Conservation (phyloP, 495 filamentous ascomycete genomes). For the Talaromyces thailandensis region DNA sequence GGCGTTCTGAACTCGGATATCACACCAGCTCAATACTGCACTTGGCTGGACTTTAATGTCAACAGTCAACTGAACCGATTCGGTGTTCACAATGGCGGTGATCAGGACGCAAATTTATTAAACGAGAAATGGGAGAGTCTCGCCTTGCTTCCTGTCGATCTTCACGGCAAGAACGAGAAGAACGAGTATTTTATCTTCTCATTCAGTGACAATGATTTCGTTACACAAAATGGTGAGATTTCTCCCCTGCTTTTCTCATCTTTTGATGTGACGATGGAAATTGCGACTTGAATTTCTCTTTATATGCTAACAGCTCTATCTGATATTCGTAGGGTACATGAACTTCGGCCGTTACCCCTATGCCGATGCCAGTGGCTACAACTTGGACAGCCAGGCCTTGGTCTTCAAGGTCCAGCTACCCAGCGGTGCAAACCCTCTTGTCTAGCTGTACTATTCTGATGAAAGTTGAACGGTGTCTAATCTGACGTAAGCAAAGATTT, state of each 20-base stretch:
- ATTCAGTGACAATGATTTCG: slow-evolving; percentile 71
- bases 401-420: slow-evolving; percentile 59
- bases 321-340: slow-evolving; percentile 38
- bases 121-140: slow-evolving; percentile 84
- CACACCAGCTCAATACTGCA: slow-evolving; percentile 55
- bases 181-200: slow-evolving; percentile 63
- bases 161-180: slow-evolving; percentile 20
- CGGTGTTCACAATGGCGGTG: slow-evolving; percentile 59
- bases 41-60: slow-evolving; percentile 66
- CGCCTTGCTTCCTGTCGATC: slow-evolving; percentile 53
- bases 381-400: slow-evolving; percentile 60
- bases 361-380: slow-evolving; percentile 52
- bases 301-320: slow-evolving; percentile 5
- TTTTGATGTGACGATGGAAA: background rate
- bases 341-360: slow-evolving; percentile 54
- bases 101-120: slow-evolving; percentile 43
- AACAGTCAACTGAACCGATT: slow-evolving; percentile 60
- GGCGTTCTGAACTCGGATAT: slow-evolving; percentile 50
- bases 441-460: background rate
- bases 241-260: slow-evolving; percentile 1
- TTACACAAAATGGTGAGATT: slow-evolving; percentile 61
- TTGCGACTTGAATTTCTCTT: background rate
- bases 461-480: background rate
- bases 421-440: background rate
- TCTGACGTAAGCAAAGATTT: background rate